Conservation (phyloP, 1,284 basidiomycete genomes). For the Cutaneotrichosporon cyanovorans region DNA sequence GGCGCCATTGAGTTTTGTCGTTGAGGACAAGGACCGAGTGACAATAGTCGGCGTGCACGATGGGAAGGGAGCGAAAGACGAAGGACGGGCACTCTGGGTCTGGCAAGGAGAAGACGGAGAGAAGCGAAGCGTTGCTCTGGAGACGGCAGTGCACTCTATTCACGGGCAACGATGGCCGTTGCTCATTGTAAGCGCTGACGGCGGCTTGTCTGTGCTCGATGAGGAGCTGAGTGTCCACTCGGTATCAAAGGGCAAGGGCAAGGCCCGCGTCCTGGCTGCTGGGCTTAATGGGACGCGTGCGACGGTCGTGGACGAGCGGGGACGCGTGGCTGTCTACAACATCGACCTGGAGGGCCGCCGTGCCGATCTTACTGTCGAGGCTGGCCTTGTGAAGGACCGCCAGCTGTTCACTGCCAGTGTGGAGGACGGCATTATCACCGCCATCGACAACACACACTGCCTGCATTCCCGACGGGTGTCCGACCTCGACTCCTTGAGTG, state of each 20-base stretch:
- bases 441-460: conserved; percentile 18
- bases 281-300: conserved; percentile 6
- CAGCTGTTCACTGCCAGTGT: conserved; percentile 20
- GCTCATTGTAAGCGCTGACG: conserved; percentile 8
- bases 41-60: conserved; percentile 29
- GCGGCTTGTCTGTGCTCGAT: conserved; percentile 3
- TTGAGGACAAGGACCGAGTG: conserved; percentile 17
- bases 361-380: conserved; percentile 15
- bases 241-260: conserved; percentile 2
- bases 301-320: conserved; percentile 15
- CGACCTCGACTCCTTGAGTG: conserved; percentile 1
- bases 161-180: conserved; percentile 12
- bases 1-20: conserved; percentile 31
- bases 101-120: conserved; percentile 39
- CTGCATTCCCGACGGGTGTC: conserved; percentile 9
- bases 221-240: conserved; percentile 3
- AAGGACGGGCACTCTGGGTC: conserved; percentile 31
- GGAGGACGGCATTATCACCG: conserved; percentile 27
- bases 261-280: conserved; percentile 7
- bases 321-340: conserved; percentile 7
- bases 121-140: conserved; percentile 13
- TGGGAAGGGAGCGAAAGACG: conserved; percentile 21
- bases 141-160: conserved; percentile 9
- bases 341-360: conserved; percentile 14
- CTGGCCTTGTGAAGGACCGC: conserved; percentile 4